Percentiles rank a stretch among this genome's conserved stretches.
phyloP scores from a whole-genome alignment of 495 filamentous ascomycete species.

The Chaetomidium leptoderma region DNA sequence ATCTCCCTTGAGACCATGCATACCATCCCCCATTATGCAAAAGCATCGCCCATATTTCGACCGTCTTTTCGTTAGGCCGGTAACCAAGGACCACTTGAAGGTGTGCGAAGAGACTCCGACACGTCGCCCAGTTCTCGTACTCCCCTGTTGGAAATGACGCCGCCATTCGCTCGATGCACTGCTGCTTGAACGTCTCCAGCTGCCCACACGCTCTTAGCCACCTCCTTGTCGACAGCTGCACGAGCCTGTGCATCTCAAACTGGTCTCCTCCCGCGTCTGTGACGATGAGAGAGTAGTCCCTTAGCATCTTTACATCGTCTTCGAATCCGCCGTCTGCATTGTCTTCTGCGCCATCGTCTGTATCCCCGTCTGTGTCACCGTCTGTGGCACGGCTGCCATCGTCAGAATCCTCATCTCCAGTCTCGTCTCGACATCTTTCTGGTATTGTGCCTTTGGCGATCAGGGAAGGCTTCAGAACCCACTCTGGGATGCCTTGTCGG shows the following conservation, averaged over 20 bases:
- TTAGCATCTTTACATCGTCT: slow-evolving; percentile 39
- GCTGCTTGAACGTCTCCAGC: slow-evolving; percentile 37
- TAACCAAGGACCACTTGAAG: too few species aligned
- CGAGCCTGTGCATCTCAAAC: slow-evolving; percentile 16
- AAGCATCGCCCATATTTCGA: too few species aligned
- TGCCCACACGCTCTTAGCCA: slow-evolving; percentile 16
- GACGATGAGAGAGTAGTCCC: slow-evolving; percentile 42
- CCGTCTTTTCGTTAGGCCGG: too few species aligned
- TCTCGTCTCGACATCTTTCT: background rate
- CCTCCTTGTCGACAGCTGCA: too few species aligned
- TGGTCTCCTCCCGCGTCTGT: slow-evolving; percentile 9
- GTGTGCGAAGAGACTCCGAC: too few species aligned
- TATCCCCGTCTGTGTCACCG: too few species aligned
- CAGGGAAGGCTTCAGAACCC: slow-evolving; percentile 17
- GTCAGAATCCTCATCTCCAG: background rate
- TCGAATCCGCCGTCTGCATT: slow-evolving; percentile 34
- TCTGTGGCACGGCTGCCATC: too few species aligned
- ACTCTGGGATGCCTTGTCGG: slow-evolving; percentile 40
- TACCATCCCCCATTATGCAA: too few species aligned
- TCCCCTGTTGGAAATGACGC: slow-evolving; percentile 33
- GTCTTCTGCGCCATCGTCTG: background rate
- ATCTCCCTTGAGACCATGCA: too few species aligned
- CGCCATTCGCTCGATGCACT: slow-evolving; percentile 33
- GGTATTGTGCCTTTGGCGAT: background rate
- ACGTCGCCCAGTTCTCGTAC: too few species aligned